Percentiles rank a stretch among this genome's conserved stretches.
Evolutionary conservation across 495 filamentous ascomycete genomes (phyloP).

Genomic region (Lasiosphaeria hispida): DNA sequence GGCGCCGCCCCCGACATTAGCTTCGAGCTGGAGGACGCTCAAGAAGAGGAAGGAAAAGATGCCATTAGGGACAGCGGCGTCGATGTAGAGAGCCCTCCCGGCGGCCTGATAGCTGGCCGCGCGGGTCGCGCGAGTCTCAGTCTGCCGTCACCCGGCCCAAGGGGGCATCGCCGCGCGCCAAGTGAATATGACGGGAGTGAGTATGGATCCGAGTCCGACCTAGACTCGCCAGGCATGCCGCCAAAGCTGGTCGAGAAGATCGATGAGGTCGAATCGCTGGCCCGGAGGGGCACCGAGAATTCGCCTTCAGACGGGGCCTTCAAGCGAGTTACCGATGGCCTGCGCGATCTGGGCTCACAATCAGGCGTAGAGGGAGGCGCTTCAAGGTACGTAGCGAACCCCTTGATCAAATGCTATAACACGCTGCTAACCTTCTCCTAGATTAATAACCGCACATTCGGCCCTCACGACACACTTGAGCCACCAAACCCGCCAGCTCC

Average conservation of each 20-base stretch:
- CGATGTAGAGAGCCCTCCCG: slow-evolving; percentile 42
- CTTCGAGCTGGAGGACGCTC: slow-evolving; percentile 20
- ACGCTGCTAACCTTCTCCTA: slow-evolving; percentile 32
- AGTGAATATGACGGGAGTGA: slow-evolving; percentile 62
- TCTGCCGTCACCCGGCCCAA: slow-evolving; percentile 35
- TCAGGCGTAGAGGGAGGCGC: slow-evolving; percentile 75
- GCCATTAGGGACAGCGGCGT: slow-evolving; percentile 41
- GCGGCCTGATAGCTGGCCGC: slow-evolving; percentile 4
- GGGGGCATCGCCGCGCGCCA: slow-evolving; percentile 43
- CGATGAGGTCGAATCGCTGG: slow-evolving; percentile 73
- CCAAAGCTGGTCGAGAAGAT: slow-evolving; percentile 71
- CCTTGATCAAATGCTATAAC: slow-evolving; percentile 17
- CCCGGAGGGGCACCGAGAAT: slow-evolving; percentile 66
- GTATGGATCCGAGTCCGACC: slow-evolving; percentile 69
- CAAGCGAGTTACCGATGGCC: slow-evolving; percentile 64
- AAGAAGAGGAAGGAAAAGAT: slow-evolving; percentile 9
- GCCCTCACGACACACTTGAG: slow-evolving; percentile 78
- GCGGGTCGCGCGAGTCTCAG: slow-evolving; percentile 34
- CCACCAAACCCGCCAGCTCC: slow-evolving; percentile 80
- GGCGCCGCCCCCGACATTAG: slow-evolving; percentile 32
- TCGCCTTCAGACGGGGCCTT: slow-evolving; percentile 67
- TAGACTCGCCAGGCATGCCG: slow-evolving; percentile 68
- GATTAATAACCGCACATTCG: slow-evolving; percentile 83
- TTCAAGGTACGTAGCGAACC: slow-evolving; percentile 56
- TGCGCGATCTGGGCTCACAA: slow-evolving; percentile 80